phyloP scores from a whole-genome alignment of 495 filamentous ascomycete genomes.

The Talaromyces thailandensis region DNA sequence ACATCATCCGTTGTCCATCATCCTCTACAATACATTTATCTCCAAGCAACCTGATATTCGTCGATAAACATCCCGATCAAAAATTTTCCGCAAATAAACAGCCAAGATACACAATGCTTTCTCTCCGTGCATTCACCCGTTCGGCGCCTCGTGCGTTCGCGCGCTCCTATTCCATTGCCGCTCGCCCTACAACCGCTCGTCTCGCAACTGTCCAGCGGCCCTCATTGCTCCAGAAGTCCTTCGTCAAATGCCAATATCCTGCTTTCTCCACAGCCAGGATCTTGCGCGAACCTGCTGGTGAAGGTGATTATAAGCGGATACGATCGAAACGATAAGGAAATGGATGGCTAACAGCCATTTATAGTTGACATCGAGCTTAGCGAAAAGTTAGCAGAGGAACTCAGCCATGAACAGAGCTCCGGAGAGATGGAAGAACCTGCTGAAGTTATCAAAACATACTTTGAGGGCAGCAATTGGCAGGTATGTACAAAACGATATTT shows the following conservation, averaged over 20 bases:
- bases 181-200: constrained; percentile 34
- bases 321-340: neutral
- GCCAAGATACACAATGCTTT: constrained; percentile 54
- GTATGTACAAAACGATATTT: constrained; percentile 49
- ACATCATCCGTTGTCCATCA: constrained; percentile 27
- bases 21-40: constrained; percentile 11
- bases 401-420: constrained; percentile 38
- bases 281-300: constrained; percentile 47
- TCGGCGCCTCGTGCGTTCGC: constrained; percentile 59
- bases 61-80: neutral
- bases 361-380: constrained; percentile 39
- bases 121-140: constrained; percentile 61
- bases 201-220: constrained; percentile 37
- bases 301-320: constrained; percentile 31
- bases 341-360: neutral
- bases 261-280: constrained; percentile 65
- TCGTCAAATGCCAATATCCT: constrained; percentile 46
- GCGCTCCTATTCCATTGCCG: constrained; percentile 46
- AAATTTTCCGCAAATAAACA: neutral
- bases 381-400: constrained; percentile 39
- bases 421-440: constrained; percentile 45
- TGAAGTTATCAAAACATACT: constrained; percentile 69
- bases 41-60: neutral
- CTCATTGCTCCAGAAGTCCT: constrained; percentile 41
- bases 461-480: constrained; percentile 57